These are phyloP conservation scores for Blepharisma stoltei DNA, from an alignment of 73 alveolate species.

Conservation along the genomic window DNA sequence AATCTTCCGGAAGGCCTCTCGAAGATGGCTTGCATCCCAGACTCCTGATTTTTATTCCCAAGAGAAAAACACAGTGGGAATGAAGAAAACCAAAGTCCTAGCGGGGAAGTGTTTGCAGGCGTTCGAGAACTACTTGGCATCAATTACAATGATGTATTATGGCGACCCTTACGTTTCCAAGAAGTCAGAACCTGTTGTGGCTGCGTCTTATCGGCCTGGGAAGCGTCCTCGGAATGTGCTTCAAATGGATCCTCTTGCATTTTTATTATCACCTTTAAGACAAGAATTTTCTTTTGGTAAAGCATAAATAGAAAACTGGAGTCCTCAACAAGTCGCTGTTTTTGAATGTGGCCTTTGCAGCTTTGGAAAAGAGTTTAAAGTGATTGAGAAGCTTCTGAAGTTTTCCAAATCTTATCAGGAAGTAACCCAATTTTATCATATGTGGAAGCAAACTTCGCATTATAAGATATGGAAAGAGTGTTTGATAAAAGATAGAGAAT, in stretches of 20 bases:
- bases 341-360: conserved; percentile 46
- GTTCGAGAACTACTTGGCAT: neutral
- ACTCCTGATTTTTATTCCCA: neutral
- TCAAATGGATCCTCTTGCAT: conserved; percentile 32
- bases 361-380: conserved; percentile 41
- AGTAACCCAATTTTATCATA: conserved; percentile 34
- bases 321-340: conserved; percentile 38
- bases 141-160: neutral
- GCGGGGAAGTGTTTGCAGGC: conserved; percentile 3
- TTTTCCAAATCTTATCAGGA: conserved; percentile 35
- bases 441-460: conserved; percentile 44
- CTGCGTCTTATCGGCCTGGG: neutral
- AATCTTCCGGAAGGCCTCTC: neutral
- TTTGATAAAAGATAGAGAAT: too few species aligned
- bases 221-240: conserved; percentile 6
- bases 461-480: conserved; percentile 39
- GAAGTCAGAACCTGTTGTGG: neutral
- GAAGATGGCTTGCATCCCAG: neutral
- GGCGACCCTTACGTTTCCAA: conserved; percentile 2
- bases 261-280: conserved; percentile 39
- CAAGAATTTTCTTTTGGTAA: conserved; percentile 40
- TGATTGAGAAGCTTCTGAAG: conserved; percentile 32
- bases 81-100: neutral
- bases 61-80: neutral
- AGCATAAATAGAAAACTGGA: conserved; percentile 36